These are phyloP conservation scores for Lactarius evosmus DNA, from an alignment of 768 basidiomycete species.

Conservation along the genomic window DNA sequence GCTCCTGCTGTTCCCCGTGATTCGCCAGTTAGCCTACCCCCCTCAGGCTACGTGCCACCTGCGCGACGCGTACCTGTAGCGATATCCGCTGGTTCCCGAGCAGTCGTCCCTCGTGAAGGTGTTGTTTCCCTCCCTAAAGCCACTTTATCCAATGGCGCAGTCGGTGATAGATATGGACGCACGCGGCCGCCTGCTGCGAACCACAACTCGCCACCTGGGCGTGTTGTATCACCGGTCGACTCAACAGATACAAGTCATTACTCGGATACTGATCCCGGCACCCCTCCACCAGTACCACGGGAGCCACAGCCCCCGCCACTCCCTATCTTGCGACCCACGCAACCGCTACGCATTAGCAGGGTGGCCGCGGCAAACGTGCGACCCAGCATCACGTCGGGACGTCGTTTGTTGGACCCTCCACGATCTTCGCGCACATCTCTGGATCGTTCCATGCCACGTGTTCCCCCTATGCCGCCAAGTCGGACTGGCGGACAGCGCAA, in stretches of 20 bases:
- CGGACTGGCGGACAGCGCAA: not conserved
- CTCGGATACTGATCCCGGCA: conserved; percentile 4
- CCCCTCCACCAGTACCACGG: not conserved
- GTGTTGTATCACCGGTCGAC: not conserved
- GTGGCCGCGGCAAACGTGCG: not conserved
- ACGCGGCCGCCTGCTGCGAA: too few species aligned
- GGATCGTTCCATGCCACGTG: not conserved
- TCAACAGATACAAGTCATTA: conserved; percentile 20
- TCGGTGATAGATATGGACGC: conserved; percentile 4
- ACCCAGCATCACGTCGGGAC: not conserved
- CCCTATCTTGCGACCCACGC: not conserved
- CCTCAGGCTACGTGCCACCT: not conserved
- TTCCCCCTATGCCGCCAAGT: not conserved
- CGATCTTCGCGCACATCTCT: too few species aligned
- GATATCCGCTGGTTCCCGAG: not conserved
- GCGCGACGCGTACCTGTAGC: not conserved
- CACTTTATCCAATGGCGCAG: conserved; percentile 12
- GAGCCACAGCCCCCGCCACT: not conserved
- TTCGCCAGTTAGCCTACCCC: conserved; percentile 5
- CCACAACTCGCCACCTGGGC: not conserved
- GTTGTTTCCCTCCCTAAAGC: not conserved
- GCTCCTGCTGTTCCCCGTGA: conserved; percentile 20
- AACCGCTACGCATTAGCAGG: conserved; percentile 2
- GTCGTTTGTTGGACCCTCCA: not conserved
- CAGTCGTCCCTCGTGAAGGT: not conserved